phyloP scores from a whole-genome alignment of 805 yeast genomes.

The Saccharomycopsis vini region DNA sequence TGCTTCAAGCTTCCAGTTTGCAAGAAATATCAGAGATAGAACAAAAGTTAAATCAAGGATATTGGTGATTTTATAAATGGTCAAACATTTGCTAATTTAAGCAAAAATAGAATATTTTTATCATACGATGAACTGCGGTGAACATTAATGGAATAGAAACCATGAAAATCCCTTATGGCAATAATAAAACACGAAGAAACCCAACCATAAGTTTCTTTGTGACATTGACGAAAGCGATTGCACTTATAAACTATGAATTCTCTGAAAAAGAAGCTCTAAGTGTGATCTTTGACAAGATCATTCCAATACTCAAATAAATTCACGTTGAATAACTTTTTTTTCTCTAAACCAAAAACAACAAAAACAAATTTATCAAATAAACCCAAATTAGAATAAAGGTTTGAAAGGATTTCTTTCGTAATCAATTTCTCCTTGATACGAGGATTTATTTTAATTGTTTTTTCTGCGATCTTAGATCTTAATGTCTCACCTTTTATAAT shows the following conservation, averaged over 20 bases:
- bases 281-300: too few relatives aligned
- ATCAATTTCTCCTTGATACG: too few relatives aligned
- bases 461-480: too few relatives aligned
- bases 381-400: neutral
- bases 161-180: too few relatives aligned
- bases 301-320: neutral
- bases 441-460: too few relatives aligned
- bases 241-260: too few relatives aligned
- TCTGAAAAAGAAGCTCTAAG: too few relatives aligned
- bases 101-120: slow-evolving; percentile 8
- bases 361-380: slow-evolving; percentile 3
- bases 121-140: slow-evolving; percentile 10
- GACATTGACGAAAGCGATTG: too few relatives aligned
- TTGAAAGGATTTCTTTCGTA: slow-evolving; percentile 2
- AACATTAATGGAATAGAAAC: too few relatives aligned
- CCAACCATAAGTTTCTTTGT: too few relatives aligned
- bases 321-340: neutral
- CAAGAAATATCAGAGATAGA: slow-evolving; percentile 73
- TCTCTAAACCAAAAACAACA: slow-evolving; percentile 1
- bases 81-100: neutral
- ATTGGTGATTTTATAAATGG: slow-evolving; percentile 18
- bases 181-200: too few relatives aligned
- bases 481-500: too few relatives aligned
- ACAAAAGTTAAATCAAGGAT: slow-evolving; percentile 36
- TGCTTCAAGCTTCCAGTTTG: slow-evolving; percentile 56